phyloP scores from a whole-genome alignment of 768 basidiomycete genomes.

The Mycena capillaripes region DNA sequence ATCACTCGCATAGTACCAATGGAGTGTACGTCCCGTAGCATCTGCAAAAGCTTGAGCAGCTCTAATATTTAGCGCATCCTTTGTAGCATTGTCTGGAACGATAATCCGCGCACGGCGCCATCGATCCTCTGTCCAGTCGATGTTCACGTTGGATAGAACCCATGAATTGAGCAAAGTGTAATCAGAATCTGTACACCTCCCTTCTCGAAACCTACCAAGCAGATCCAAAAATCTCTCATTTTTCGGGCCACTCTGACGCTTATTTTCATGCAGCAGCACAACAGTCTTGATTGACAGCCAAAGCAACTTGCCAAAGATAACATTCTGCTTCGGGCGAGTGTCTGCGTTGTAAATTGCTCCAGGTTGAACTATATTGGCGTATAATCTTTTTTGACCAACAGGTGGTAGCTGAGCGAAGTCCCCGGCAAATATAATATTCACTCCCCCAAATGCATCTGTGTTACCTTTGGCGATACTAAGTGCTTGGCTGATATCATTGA shows the following conservation, averaged over 20 bases:
- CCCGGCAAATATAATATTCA: conserved; percentile 58
- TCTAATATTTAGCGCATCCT: not conserved
- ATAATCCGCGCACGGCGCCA: too few relatives aligned
- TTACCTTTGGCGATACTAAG: conserved; percentile 49
- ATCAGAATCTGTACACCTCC: not conserved
- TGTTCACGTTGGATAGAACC: not conserved
- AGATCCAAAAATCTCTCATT: too few relatives aligned
- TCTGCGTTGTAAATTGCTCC: not conserved
- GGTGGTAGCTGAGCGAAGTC: conserved; percentile 55
- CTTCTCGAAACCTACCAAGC: too few relatives aligned
- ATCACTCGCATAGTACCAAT: not conserved
- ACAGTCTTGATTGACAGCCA: conserved; percentile 22
- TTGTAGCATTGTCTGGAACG: not conserved
- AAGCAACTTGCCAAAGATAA: conserved; percentile 19
- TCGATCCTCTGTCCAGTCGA: not conserved
- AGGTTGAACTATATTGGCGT: not conserved
- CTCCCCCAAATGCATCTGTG: conserved; percentile 49
- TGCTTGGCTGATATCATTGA: conserved; percentile 32
- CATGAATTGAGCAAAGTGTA: not conserved
- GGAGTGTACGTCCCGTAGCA: not conserved
- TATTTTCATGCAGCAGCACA: not conserved
- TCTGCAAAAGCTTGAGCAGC: not conserved
- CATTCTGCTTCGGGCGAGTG: not conserved
- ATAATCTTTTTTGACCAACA: conserved; percentile 10
- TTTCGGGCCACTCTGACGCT: not conserved